Evolutionary conservation across 495 filamentous ascomycete species (phyloP), one percentile per base, ranked within the genome.

Genomic region (Penicillium dipodomyicola): DNA sequence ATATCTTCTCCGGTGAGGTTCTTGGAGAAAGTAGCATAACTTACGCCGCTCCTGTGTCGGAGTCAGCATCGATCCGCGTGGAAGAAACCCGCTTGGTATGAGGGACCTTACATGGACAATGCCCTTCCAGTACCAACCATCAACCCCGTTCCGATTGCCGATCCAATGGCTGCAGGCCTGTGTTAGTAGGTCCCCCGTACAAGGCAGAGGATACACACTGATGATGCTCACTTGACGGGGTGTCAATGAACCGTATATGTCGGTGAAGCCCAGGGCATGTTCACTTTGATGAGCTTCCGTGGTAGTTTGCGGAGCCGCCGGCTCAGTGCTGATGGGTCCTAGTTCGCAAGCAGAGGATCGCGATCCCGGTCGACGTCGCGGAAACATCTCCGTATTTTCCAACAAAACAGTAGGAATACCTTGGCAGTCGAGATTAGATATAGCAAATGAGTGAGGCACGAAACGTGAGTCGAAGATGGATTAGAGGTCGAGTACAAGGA

Each of bases 151-250:
- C 89, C 90, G 59, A 95, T 89, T 11, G 90, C 90, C 45, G 88
- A 88, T 27, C 90, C 90, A 61, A 95, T 90, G 4, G 90, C 90
- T 79, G 40, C 20, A 19, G 11, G 17, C 1, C 22, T 11, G 1
- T 14, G 33, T 67, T 49, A 68, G 22, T n/a, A 8, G 47, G 14
- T 39, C 30, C 10, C 10, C 4, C 27, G 15, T 6, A 46, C 3
- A 41, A 47, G 53, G 6, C 22, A 20, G 40, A 17, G 43, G 49
- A 37, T 20, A 62, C 70, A 44, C 30, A 76, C 73, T 67, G 46
- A 95, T 92, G 83, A 91, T 84, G 61, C 85, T 85, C 59, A 90
- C 82, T 54, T 90, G 87, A 30, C 85, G 79, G 2, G 86, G 79
- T 56, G 84, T 82, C 45, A 91, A 71, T 5, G 80, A 80, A 37